Conservation (phyloP, 306 rosid genomes). For the Sicyos baderoa region DNA sequence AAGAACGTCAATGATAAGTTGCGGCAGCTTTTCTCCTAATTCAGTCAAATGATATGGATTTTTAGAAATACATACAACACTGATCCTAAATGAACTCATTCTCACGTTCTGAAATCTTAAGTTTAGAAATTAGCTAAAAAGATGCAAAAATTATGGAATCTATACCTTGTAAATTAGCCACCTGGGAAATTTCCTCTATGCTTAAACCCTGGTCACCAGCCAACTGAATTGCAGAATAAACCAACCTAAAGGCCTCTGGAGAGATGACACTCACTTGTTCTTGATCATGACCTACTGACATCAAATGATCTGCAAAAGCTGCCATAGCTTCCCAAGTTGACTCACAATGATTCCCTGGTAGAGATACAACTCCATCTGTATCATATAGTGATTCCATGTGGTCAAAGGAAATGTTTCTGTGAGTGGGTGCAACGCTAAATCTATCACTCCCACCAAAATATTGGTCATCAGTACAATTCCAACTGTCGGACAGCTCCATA, state of each 20-base stretch:
- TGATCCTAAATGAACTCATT: conserved; percentile 2
- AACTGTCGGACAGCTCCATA: conserved; percentile 43
- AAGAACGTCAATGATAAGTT: conserved; percentile 56
- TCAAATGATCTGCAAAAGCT: conserved; percentile 45
- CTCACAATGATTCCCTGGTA: conserved; percentile 28
- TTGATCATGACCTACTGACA: conserved; percentile 28
- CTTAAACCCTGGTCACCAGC: conserved; percentile 93
- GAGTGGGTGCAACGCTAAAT: conserved; percentile 19
- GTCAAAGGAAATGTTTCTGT: conserved; percentile 28
- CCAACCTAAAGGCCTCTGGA: conserved; percentile 52
- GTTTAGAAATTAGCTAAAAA: conserved; percentile 9
- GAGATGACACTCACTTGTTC: conserved; percentile 35
- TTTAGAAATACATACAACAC: conserved; percentile 5
- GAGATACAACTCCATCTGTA: conserved; percentile 32
- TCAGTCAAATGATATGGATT: conserved; percentile 19
- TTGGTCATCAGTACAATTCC: conserved; percentile 30
- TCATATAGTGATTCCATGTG: conserved; percentile 32
- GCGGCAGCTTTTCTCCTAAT: conserved; percentile 56
- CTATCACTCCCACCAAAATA: conserved; percentile 26
- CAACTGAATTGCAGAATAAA: conserved; percentile 63
- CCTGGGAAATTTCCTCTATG: conserved; percentile 55
- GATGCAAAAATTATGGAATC: conserved; percentile 19
- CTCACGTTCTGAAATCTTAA: conserved; percentile 8
- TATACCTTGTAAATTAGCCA: conserved; percentile 59
- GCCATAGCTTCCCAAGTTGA: conserved; percentile 83